phyloP scores from a whole-genome alignment of 2,329 filamentous ascomycete genomes.

The Talaromyces sp. region DNA sequence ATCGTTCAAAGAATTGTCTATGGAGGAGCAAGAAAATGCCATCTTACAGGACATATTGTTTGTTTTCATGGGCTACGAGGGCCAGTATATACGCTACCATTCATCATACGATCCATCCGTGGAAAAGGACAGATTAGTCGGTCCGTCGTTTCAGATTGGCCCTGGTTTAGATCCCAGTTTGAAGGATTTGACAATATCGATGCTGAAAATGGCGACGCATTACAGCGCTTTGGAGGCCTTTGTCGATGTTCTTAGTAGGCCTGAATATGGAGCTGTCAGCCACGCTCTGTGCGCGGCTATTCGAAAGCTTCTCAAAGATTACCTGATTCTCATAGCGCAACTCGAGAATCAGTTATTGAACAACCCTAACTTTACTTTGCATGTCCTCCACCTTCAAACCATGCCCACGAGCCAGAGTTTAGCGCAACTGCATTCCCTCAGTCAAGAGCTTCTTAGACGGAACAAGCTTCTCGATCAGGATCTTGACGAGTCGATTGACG shows the following conservation, averaged over 20 bases:
- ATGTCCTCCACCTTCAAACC: constrained; percentile 87
- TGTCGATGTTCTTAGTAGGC: constrained; percentile 86
- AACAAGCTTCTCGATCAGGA: constrained; percentile 79
- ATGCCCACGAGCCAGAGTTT: constrained; percentile 88
- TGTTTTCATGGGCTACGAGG: constrained; percentile 97
- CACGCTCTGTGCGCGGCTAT: constrained; percentile 95
- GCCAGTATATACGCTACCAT: constrained; percentile 88
- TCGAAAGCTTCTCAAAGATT: constrained; percentile 85
- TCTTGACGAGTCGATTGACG: constrained; percentile 63
- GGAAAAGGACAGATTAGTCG: constrained; percentile 80
- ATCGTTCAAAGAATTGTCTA: constrained; percentile 63
- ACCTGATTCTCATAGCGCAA: constrained; percentile 85
- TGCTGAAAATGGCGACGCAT: constrained; percentile 91
- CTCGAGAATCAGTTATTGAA: constrained; percentile 89
- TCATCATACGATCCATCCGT: constrained; percentile 75
- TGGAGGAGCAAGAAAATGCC: constrained; percentile 78
- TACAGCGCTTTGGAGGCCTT: constrained; percentile 89
- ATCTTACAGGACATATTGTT: constrained; percentile 88
- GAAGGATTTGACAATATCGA: constrained; percentile 77
- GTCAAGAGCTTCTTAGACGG: constrained; percentile 78
- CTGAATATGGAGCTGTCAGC: constrained; percentile 90
- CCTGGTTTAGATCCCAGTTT: constrained; percentile 85
- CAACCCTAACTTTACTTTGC: constrained; percentile 82
- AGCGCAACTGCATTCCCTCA: constrained; percentile 79
- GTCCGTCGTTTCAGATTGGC: constrained; percentile 73